phyloP scores from a whole-genome alignment of 23 red algal species.

The Agarophyton chilense region DNA sequence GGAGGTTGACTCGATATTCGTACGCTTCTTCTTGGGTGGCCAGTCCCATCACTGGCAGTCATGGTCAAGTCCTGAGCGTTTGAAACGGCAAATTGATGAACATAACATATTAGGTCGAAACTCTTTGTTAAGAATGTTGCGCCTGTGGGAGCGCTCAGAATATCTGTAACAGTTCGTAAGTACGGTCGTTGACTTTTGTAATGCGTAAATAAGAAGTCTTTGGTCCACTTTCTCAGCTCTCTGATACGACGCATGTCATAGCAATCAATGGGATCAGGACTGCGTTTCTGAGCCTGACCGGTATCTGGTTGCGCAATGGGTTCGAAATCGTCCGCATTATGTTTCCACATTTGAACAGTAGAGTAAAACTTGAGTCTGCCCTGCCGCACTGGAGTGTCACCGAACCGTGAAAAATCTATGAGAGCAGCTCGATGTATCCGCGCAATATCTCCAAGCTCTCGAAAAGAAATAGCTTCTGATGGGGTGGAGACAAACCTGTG shows the following conservation, averaged over 20 bases:
- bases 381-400: neutral
- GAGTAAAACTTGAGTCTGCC: conserved; percentile 15
- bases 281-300: no score
- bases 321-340: conserved; percentile 1
- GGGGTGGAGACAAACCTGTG: conserved; percentile 22
- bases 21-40: neutral
- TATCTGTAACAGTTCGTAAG: conserved; percentile 40
- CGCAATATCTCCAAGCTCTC: conserved; percentile 47
- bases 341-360: conserved; percentile 16
- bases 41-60: neutral
- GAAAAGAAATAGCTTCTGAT: conserved; percentile 38
- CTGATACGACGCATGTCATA: neutral
- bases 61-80: neutral
- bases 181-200: neutral
- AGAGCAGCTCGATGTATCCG: conserved; percentile 20
- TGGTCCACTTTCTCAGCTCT: neutral
- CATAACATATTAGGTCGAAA: conserved; percentile 23
- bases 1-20: neutral
- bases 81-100: neutral
- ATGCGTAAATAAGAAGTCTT: neutral
- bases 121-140: neutral
- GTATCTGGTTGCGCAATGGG: neutral
- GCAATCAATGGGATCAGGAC: neutral
- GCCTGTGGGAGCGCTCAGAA: neutral
- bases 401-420: neutral